Base-by-base conservation (phyloP, 768 basidiomycete species). In the Psilocybe cyanescens region DNA sequence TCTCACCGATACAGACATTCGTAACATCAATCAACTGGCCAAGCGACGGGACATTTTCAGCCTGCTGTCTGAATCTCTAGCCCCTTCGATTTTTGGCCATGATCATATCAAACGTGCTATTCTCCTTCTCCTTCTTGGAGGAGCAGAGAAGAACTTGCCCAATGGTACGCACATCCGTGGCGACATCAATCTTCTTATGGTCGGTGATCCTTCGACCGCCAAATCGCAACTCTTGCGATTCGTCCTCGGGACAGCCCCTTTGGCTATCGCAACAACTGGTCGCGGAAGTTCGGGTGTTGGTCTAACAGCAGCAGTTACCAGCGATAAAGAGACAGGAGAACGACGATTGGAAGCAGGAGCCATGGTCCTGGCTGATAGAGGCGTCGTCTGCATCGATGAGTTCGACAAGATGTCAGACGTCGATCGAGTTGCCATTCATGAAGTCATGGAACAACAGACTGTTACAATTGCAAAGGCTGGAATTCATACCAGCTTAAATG, bases 361-460 rank as follows among this genome's bases (percentile, higher is more conserved):
- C 11, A 99, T 99, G 97, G 97, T 99, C 57, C 89, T 99, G 61
- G 97, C 97, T 30, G 97, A 99, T 76, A 89, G 97, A 67, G 97
- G 97, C 16, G 95, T 99, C 19, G 97, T 99, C 48, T 99, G 97
- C 75, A 99, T 99, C 68, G 97, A 99, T 76, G 97, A 99, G 77
- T 99, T 99, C 71, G 97, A 99, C 84, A 99, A 99, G 75, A 99
- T 99, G 97, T 96, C 94, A 29, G 97, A 99, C 72, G 85, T 99
- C 66, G 97, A 99, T 78, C 88, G 97, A 66, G 97, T 99, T 17
- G 97, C 97, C 35, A 99, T 99, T 69, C 97, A 99, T 78, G 97
- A 99, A 86, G 97, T 99, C 71, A 99, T 99, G 97, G 97, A 99
- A 73, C 97, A 98, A 75, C 97, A 99, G 73, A 99, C 97, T 0